Conservation (phyloP, 2,329 filamentous ascomycete species). For the Sordariomycetes sp. region DNA sequence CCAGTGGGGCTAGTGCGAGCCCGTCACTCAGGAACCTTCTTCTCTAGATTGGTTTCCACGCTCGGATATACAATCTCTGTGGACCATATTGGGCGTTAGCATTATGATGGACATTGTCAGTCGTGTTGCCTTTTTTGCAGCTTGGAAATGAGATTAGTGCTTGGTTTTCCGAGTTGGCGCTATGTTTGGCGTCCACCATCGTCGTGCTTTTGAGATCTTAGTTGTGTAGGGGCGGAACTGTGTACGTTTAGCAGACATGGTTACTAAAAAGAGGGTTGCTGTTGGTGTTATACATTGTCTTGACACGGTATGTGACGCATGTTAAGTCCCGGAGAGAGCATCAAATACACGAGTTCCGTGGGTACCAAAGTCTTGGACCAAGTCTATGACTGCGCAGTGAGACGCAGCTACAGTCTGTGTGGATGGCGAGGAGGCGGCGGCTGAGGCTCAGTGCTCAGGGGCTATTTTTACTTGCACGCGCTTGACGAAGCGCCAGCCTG, state of each 20-base stretch:
- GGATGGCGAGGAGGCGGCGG: too few species aligned
- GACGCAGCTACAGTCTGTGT: too few species aligned
- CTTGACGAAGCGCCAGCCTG: not conserved
- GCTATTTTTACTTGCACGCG: not conserved
- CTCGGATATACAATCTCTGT: not conserved
- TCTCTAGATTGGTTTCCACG: slow-evolving; percentile 27
- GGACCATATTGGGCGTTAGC: not conserved
- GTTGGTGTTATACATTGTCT: not conserved
- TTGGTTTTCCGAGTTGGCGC: not conserved
- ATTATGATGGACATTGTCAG: not conserved
- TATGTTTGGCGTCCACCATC: not conserved
- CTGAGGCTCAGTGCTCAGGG: too few species aligned
- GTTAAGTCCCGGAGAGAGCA: not conserved
- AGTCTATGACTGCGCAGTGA: too few species aligned
- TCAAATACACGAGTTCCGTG: not conserved
- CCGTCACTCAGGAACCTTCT: slow-evolving; percentile 64
- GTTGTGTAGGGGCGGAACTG: not conserved
- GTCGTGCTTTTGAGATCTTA: not conserved
- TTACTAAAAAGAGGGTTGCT: not conserved
- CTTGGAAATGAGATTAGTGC: not conserved
- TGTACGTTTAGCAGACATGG: not conserved
- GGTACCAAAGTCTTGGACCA: not conserved
- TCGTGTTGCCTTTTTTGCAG: not conserved
- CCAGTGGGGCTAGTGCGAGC: slow-evolving; percentile 61
- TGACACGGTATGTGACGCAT: not conserved